Evolutionary conservation across 768 basidiomycete genomes (phyloP).

Genomic region (Suillus subaureus): DNA sequence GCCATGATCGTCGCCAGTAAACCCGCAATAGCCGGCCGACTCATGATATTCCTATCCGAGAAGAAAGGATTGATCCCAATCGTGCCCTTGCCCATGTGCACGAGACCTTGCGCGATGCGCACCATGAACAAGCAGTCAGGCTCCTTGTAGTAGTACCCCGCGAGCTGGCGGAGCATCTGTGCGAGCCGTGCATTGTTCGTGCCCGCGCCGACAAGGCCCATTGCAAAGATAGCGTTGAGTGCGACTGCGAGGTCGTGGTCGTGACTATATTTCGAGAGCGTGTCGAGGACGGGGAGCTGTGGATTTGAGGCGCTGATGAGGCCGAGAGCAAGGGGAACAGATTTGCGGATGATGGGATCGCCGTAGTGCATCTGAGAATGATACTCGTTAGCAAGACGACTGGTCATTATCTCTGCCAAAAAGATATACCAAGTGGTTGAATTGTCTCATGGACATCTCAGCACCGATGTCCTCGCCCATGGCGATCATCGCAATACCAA

Average conservation of each 20-base stretch:
- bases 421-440: conserved; percentile 87
- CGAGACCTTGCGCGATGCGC: conserved; percentile 91
- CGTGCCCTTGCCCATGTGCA: conserved; percentile 99
- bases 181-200: conserved; percentile 98
- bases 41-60: conserved; percentile 89
- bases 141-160: conserved; percentile 98
- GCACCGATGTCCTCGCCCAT: conserved; percentile 98
- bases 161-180: conserved; percentile 96
- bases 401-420: not conserved
- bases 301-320: conserved; percentile 96
- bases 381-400: conserved; percentile 18
- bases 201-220: conserved; percentile 97
- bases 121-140: conserved; percentile 96
- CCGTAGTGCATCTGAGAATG: conserved; percentile 94
- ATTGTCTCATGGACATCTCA: conserved; percentile 96
- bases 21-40: conserved; percentile 85
- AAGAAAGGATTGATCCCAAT: conserved; percentile 98
- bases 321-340: conserved; percentile 93
- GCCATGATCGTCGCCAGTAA: conserved; percentile 85
- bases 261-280: conserved; percentile 97
- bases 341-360: conserved; percentile 87
- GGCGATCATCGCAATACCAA: conserved; percentile 82
- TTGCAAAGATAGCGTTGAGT: conserved; percentile 95
- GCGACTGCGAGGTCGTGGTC: conserved; percentile 98
- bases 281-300: conserved; percentile 91